Percentiles rank a stretch among this genome's conserved stretches.
These are phyloP conservation scores for Pichia nakasei DNA, from an alignment of 805 yeast genomes.

Conservation along the genomic window DNA sequence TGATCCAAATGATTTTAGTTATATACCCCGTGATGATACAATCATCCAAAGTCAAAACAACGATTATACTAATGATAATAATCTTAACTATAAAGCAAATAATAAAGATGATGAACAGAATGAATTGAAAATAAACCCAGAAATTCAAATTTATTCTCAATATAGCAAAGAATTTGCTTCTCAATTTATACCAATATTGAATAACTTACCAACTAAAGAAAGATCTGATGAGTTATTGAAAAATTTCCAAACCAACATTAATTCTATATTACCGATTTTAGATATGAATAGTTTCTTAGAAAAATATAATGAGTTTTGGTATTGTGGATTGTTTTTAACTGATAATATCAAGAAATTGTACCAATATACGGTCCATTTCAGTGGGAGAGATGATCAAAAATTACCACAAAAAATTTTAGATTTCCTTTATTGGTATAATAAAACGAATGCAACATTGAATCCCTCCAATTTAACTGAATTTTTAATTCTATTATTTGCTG, in stretches of 20 bases:
- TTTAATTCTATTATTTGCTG: conserved; percentile 14
- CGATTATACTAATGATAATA: background rate
- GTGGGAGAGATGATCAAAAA: conserved; percentile 4
- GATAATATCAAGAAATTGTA: conserved; percentile 17
- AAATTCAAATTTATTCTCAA: conserved; percentile 1
- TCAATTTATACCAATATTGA: conserved; percentile 26
- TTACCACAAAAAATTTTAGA: conserved; percentile 13
- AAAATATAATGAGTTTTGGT: conserved; percentile 41
- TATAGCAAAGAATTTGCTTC: conserved; percentile 8
- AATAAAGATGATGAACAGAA: background rate
- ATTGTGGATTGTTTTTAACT: conserved; percentile 19
- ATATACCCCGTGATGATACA: conserved; percentile 2
- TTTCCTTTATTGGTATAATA: conserved; percentile 39
- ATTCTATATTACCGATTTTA: conserved; percentile 46
- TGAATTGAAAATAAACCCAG: background rate
- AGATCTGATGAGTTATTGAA: conserved; percentile 41
- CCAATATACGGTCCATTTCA: conserved; percentile 10
- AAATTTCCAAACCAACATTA: conserved; percentile 42
- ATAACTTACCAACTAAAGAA: conserved; percentile 35
- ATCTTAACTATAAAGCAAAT: background rate
- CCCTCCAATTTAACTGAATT: conserved; percentile 17
- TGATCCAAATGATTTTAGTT: background rate
- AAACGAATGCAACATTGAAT: conserved; percentile 16
- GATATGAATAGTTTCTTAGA: conserved; percentile 37
- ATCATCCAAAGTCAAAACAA: too few species aligned